A percentile compares a stretch with the other conserved stretches of the same genome.
Conservation (phyloP, 306 rosid genomes). For the Senna tora region DNA sequence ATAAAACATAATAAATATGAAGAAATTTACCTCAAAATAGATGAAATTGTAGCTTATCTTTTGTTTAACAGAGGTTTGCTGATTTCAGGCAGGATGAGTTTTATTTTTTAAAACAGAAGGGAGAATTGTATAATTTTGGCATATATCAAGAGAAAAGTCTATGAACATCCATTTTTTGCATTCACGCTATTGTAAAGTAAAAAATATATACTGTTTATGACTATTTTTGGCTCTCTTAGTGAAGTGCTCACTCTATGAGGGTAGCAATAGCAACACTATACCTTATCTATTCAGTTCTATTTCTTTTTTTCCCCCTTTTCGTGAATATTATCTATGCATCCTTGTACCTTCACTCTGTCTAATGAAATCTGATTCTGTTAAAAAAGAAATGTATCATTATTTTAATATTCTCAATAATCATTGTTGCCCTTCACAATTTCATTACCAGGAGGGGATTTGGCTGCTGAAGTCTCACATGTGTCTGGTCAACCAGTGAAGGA, state of each 20-base stretch:
- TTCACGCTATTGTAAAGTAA: constrained; percentile 7
- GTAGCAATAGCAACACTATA: background rate
- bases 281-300: constrained; percentile 1
- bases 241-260: constrained; percentile 1
- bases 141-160: too few species aligned
- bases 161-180: background rate
- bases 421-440: constrained; percentile 29
- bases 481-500: constrained; percentile 90
- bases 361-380: background rate
- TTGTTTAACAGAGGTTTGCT: too few species aligned
- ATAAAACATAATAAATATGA: too few species aligned
- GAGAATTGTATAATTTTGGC: too few species aligned
- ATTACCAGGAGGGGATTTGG: constrained; percentile 79
- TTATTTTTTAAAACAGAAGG: too few species aligned
- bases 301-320: too few species aligned
- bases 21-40: too few species aligned
- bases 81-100: too few species aligned
- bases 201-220: constrained; percentile 20
- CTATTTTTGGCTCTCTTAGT: constrained; percentile 9
- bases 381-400: background rate
- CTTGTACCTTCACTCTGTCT: background rate
- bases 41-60: too few species aligned
- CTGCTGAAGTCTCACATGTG: constrained; percentile 62
- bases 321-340: background rate
- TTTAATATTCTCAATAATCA: constrained; percentile 5